Evolutionary conservation across 805 yeast genomes (phyloP), one percentile per base, ranked within the genome.

Genomic region (Huiozyma naganishii): DNA sequence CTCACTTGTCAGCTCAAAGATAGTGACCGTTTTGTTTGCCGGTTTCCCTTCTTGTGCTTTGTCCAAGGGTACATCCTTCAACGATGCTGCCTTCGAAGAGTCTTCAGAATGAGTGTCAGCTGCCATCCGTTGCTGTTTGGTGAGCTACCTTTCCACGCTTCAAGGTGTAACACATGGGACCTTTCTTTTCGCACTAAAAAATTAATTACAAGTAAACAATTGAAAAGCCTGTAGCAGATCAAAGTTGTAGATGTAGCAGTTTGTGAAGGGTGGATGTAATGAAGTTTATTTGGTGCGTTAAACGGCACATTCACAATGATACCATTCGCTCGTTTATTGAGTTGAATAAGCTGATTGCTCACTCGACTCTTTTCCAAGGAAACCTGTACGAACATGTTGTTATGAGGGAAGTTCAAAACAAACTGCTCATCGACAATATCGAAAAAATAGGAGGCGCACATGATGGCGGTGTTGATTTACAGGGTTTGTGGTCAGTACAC

Each of bases 381-480:
- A 58, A 53, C 29, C 45, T 60, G 4, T 63, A 63, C 45, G 66
- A 63, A 40, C 52, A 54, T 41, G 55, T 59, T 1, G 64, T 58
- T 1, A 53, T 56, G 48, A 51, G 62, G 41, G 66, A 63, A 37
- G 43, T 63, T 23, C 38, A 45, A 6, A 45, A 47, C 6, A 63
- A 63, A 45, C 44, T 63, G 9, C 41, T 49, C 9, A 48, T 61
- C 55, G 43, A 42, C 13, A 39, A 52, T 6, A 39, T 57, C 6
- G 41, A 44, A 29, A 53, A 54, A 34, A 49, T 58, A 2, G 66
- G 67, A 8, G 66, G 66, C 9, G 54, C 61, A 5, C 52, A 58
- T 45, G 67, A 63, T 45, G 56, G 52, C 7, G 67, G 67, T 5
- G 53, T 62, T 6, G 67, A 63, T 48, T 52, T 63, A 2, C 47